phyloP scores from a whole-genome alignment of 2,329 filamentous ascomycete species.

The Alternaria triticimaculans region DNA sequence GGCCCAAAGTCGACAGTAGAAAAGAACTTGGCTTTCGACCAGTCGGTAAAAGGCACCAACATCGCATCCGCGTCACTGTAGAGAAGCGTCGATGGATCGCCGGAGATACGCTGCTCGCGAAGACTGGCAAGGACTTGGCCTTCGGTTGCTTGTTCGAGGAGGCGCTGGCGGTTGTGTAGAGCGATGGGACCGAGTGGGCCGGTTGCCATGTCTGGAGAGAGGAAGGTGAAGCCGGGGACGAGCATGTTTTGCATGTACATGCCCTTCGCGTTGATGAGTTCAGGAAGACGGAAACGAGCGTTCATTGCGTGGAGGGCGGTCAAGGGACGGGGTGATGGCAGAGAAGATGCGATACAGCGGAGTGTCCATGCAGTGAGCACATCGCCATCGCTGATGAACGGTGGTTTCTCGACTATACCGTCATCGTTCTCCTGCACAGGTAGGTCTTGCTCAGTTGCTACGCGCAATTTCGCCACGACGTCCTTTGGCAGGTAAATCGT shows the following conservation, averaged over 20 bases:
- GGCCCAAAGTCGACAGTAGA: constrained; percentile 27
- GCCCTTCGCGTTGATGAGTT: constrained; percentile 24
- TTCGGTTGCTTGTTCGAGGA: constrained; percentile 24
- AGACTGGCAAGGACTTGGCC: constrained; percentile 29
- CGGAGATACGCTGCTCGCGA: constrained; percentile 16
- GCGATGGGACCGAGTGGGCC: constrained; percentile 24
- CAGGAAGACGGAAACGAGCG: constrained; percentile 43
- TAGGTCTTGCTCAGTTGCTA: constrained; percentile 41
- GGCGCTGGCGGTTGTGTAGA: constrained; percentile 16
- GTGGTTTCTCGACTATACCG: constrained; percentile 13
- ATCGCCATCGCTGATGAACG: constrained; percentile 35
- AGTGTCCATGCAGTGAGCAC: constrained; percentile 30
- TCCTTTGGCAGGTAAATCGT: constrained; percentile 50
- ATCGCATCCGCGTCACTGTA: constrained; percentile 13
- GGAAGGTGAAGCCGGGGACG: constrained; percentile 15
- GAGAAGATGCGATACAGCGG: constrained; percentile 32
- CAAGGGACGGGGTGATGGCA: constrained; percentile 39
- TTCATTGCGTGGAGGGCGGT: constrained; percentile 52
- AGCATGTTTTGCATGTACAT: constrained; percentile 24
- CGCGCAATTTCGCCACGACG: constrained; percentile 17
- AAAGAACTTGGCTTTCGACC: constrained; percentile 20
- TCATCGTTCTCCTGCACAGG: not conserved
- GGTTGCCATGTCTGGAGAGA: constrained; percentile 13
- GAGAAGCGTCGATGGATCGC: constrained; percentile 28
- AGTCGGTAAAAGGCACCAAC: constrained; percentile 21